phyloP scores from a whole-genome alignment of 2,329 filamentous ascomycete species.

The Dryadomyces quercivorus region DNA sequence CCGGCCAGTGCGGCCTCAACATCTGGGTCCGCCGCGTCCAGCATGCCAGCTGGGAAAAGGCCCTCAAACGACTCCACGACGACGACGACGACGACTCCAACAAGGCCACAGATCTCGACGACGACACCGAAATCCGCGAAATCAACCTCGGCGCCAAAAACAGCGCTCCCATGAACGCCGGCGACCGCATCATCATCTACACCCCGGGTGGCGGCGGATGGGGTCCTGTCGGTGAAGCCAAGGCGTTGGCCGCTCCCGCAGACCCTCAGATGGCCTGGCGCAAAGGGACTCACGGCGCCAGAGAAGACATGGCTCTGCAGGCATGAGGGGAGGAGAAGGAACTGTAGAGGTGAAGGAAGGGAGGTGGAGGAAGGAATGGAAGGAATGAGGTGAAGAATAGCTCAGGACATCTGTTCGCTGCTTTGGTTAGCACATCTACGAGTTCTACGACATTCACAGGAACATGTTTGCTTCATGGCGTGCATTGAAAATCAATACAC shows the following conservation, averaged over 20 bases:
- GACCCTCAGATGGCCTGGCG: constrained; percentile 46
- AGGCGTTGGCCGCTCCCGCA: constrained; percentile 27
- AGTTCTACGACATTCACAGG: no score
- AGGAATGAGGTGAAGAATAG: no score
- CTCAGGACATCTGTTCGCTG: no score
- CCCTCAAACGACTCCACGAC: constrained; percentile 22
- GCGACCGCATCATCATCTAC: constrained; percentile 64
- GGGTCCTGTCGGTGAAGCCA: constrained; percentile 49
- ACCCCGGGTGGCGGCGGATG: constrained; percentile 74
- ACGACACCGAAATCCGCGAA: constrained; percentile 40
- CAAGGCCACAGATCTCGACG: constrained; percentile 12
- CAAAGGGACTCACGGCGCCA: constrained; percentile 42
- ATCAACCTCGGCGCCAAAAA: constrained; percentile 74
- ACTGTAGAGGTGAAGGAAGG: no score
- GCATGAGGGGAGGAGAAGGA: no score
- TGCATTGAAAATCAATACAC: no score
- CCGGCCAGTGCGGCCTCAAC: constrained; percentile 69
- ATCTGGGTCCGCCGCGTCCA: constrained; percentile 70
- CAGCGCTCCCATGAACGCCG: constrained; percentile 61
- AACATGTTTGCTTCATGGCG: no score
- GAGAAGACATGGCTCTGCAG: constrained; percentile 48
- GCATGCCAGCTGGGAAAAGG: constrained; percentile 38
- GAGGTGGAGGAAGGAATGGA: no score
- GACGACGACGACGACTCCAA: constrained; percentile 11
- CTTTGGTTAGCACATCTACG: no score